Base-by-base conservation (phyloP, 2,329 filamentous ascomycete genomes). In the Plenodomus tracheiphilus region DNA sequence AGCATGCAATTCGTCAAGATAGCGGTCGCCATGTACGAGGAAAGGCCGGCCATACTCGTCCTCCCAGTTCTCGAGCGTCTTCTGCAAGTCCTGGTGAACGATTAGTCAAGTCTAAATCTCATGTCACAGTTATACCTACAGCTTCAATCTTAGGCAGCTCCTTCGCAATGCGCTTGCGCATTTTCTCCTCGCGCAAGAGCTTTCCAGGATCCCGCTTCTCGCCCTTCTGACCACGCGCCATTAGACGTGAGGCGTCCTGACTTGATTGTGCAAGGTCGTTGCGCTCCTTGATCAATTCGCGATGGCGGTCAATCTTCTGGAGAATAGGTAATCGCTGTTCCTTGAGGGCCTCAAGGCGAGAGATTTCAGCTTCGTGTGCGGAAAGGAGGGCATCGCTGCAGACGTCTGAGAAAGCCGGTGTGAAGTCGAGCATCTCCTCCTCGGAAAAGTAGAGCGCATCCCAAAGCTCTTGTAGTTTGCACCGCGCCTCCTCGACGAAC, bases 401-500 rank as follows among this genome's bases (percentile, higher is more conserved):
- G 17, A 97, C 93, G 68, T 97, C 94, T 39, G 91, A 96, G 70
- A 97, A 97, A 36, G 92, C 94, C 0, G 95, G 94, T 0, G 92
- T 94, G 62, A 99, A 99, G 60, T 97, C 92, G 47, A 97, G 84
- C 92, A 97, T 97, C 75, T 99, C 94, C 65, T 99, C 94, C 69
- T 99, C 94, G 0, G 90, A 96, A 68, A 95, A 92, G 77, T 94
- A 97, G 1, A 99, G 77, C 0, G 85, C 81, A 68, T 99, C 94
- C 94, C 95, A 99, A 0, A 99, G 83, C 66, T 95, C 92, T 72
- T 97, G 93, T 10, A 99, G 81, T 68, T 89, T 90, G 74, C 85
- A 89, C 35, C 95, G 84, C 17, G 93, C 88, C 75, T 99, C 94
- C 70, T 97, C 94, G 10, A 99, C 91, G 65, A 99, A 99, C 4